Percentiles rank a stretch among this genome's conserved stretches.
phyloP scores from a whole-genome alignment of 2,329 filamentous ascomycete genomes.

The Fusarium sp. region DNA sequence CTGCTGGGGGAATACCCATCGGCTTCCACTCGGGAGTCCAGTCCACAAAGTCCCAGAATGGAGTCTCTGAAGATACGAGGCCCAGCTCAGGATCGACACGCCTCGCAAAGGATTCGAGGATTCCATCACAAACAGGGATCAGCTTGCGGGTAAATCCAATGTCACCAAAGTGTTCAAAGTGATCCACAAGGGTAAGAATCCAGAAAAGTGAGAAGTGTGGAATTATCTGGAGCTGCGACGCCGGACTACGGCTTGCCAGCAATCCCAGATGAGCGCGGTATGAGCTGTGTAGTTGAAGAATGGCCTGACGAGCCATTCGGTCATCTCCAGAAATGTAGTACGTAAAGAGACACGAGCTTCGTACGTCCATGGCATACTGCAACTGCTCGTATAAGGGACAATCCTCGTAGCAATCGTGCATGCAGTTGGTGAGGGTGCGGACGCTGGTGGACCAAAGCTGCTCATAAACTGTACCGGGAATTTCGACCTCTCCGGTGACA shows the following conservation, averaged over 20 bases:
- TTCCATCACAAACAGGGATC: background rate
- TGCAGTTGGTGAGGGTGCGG: conserved; percentile 39
- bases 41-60: background rate
- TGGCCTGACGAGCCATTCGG: conserved; percentile 45
- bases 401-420: conserved; percentile 49
- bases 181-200: conserved; percentile 50
- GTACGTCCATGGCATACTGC: conserved; percentile 47
- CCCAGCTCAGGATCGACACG: background rate
- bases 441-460: conserved; percentile 24
- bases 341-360: conserved; percentile 45
- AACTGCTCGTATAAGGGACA: conserved; percentile 52
- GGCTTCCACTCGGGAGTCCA: background rate
- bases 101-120: background rate
- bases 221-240: conserved; percentile 49
- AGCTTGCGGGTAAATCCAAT: background rate
- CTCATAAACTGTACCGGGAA: background rate
- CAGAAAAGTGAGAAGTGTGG: conserved; percentile 52
- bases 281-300: conserved; percentile 40
- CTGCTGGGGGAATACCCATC: background rate
- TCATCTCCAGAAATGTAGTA: conserved; percentile 47
- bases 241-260: conserved; percentile 49
- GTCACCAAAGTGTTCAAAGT: conserved; percentile 24
- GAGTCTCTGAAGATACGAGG: background rate
- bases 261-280: conserved; percentile 41
- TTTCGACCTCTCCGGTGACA: background rate